Percentiles rank a stretch among this genome's conserved stretches.
phyloP scores from a whole-genome alignment of 108 stramenopile genomes.

The Cyclotella cryptica region DNA sequence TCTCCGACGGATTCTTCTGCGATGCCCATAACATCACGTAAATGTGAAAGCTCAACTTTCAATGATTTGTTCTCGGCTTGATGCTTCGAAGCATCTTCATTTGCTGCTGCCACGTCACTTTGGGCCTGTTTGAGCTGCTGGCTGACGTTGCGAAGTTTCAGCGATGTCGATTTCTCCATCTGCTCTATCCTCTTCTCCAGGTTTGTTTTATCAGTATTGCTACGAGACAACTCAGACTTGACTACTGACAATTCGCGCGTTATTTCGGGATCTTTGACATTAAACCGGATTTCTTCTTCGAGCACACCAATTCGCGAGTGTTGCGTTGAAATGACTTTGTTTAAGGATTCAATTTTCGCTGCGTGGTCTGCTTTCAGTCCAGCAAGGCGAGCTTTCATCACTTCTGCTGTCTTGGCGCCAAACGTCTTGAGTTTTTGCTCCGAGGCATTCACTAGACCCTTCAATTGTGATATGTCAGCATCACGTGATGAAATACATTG shows the following conservation, averaged over 20 bases:
- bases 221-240: slow-evolving; percentile 18
- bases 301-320: slow-evolving; percentile 3
- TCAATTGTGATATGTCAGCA: slow-evolving; percentile 27
- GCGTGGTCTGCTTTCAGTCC: slow-evolving; percentile 26
- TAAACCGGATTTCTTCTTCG: slow-evolving; percentile 10
- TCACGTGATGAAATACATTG: slow-evolving; percentile 10
- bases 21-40: slow-evolving; percentile 48
- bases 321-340: slow-evolving; percentile 10
- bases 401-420: slow-evolving; percentile 31
- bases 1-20: slow-evolving; percentile 49
- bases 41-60: slow-evolving; percentile 41
- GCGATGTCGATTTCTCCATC: slow-evolving; percentile 33
- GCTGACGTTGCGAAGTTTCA: slow-evolving; percentile 34
- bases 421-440: slow-evolving; percentile 29
- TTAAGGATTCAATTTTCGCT: slow-evolving; percentile 23
- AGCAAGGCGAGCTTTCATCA: slow-evolving; percentile 44
- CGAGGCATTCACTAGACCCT: slow-evolving; percentile 8
- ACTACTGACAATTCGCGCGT: slow-evolving; percentile 8
- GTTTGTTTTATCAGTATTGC: slow-evolving; percentile 30
- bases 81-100: slow-evolving; percentile 28
- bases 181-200: slow-evolving; percentile 30
- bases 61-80: slow-evolving; percentile 34
- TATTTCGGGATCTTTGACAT: not conserved
- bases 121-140: slow-evolving; percentile 22
- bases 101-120: slow-evolving; percentile 24